Evolutionary conservation across 2,329 filamentous ascomycete species (phyloP).

Genomic region (Hypoxylon sp.): DNA sequence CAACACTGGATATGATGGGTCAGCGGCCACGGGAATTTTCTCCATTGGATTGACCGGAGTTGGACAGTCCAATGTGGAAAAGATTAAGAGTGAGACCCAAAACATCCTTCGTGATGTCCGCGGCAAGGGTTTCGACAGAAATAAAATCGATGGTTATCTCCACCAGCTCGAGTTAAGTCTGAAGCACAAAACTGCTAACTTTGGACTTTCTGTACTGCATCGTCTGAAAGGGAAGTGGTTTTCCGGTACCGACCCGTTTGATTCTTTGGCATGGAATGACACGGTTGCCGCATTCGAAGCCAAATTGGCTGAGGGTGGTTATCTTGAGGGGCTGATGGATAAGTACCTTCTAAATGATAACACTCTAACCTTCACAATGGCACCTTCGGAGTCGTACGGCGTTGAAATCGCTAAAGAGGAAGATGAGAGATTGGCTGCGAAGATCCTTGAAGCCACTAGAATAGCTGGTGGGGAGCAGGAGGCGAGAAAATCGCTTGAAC

Average conservation of each 20-base stretch:
- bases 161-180: slow-evolving; percentile 93
- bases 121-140: slow-evolving; percentile 83
- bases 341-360: slow-evolving; percentile 92
- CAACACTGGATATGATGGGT: slow-evolving; percentile 90
- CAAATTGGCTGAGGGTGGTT: slow-evolving; percentile 78
- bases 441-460: slow-evolving; percentile 77
- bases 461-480: slow-evolving; percentile 77
- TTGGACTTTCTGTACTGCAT: slow-evolving; percentile 91
- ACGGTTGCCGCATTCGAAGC: slow-evolving; percentile 85
- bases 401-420: slow-evolving; percentile 83
- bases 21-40: slow-evolving; percentile 82
- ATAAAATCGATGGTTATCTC: slow-evolving; percentile 92
- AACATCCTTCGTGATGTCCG: slow-evolving; percentile 77
- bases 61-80: slow-evolving; percentile 79
- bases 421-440: slow-evolving; percentile 75
- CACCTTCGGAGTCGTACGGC: slow-evolving; percentile 80
- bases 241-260: slow-evolving; percentile 91
- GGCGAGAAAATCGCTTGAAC: slow-evolving; percentile 77
- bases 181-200: slow-evolving; percentile 96
- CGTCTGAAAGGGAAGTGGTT: slow-evolving; percentile 94
- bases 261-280: slow-evolving; percentile 91
- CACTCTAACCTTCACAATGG: slow-evolving; percentile 93
- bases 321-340: slow-evolving; percentile 85
- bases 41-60: slow-evolving; percentile 94
- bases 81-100: slow-evolving; percentile 79